A percentile compares a stretch with the other conserved stretches of the same genome.
phyloP scores from a whole-genome alignment of 2,329 filamentous ascomycete species.

The Aspergillus japonicus region DNA sequence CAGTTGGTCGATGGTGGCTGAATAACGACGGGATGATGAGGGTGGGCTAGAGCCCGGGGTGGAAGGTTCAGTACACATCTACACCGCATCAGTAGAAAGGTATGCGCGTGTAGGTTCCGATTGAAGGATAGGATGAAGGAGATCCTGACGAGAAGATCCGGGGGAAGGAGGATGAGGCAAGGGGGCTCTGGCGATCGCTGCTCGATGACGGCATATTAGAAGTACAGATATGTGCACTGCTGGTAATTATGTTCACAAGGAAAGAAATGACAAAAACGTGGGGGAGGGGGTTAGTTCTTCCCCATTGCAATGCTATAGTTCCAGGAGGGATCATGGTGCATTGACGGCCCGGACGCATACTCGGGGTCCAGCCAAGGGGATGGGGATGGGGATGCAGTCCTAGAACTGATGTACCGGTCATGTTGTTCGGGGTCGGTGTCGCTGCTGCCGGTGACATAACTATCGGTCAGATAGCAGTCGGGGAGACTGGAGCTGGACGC shows the following conservation, averaged over 20 bases:
- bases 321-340: constrained; percentile 18
- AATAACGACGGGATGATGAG: too few relatives aligned
- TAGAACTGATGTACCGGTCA: constrained; percentile 3
- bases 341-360: constrained; percentile 6
- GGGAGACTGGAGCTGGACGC: constrained; percentile 12
- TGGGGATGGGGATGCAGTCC: constrained; percentile 2
- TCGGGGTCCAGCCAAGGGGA: constrained; percentile 15
- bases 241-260: neutral
- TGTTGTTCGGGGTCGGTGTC: constrained; percentile 19
- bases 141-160: too few relatives aligned
- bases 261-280: neutral
- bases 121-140: too few relatives aligned
- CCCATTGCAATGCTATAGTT: constrained; percentile 13
- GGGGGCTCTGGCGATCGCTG: too few relatives aligned
- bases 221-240: neutral
- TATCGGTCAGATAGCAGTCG: constrained; percentile 4
- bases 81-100: too few relatives aligned
- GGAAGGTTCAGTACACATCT: too few relatives aligned
- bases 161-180: too few relatives aligned
- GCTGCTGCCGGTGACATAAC: constrained; percentile 10
- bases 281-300: neutral
- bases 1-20: too few relatives aligned
- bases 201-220: neutral
- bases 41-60: too few relatives aligned
- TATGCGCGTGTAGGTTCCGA: too few relatives aligned